Base-by-base conservation (phyloP, 2,329 filamentous ascomycete genomes). In the Aureobasidium vineae region DNA sequence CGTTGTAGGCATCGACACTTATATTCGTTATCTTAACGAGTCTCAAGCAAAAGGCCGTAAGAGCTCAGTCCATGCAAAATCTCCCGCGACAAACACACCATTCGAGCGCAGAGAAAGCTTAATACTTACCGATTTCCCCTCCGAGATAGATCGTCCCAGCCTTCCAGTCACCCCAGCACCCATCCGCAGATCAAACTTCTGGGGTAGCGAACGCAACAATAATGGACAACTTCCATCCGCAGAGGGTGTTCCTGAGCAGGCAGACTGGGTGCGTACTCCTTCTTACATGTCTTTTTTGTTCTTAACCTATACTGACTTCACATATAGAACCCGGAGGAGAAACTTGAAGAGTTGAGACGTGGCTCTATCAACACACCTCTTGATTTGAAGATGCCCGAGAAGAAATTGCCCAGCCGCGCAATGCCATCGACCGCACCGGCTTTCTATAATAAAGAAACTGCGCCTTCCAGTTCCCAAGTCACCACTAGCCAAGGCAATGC, bases 151-250 rank as follows among this genome's bases (percentile, higher is more conserved):
- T 75, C 85, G 92, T 56, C 92, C 92, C 59, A 96, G 91, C 76
- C 83, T 97, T 67, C 92, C 94, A 5, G 93, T 97, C 41, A 97
- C 93, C 11, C 93, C 93, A 1, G 92, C 92, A 16, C 92, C 92
- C 19, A 84, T 94, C 72, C 85, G 85, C 69, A 83, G 89, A 71
- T 81, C 84, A 40, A 88, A 80, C 60, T 90, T 89, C 76, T 91
- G 88, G 88, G 87, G 85, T 61, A 80, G 81, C 31, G 85, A 85
- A 67, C 82, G 82, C 60, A 81, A 86, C 68, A 81, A 81, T 43
- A 78, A 81, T 69, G 83, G 83, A 69, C 81, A 83, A 73, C 82
- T 97, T 71, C 91, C 91, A 69, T 81, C 82, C 70, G 92, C 93
- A 59, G 86, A 91, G 75, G 93, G 92, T 61, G 92, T 97, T 70